phyloP scores from a whole-genome alignment of 2,329 filamentous ascomycete species.

The Aspergillus caelatus region DNA sequence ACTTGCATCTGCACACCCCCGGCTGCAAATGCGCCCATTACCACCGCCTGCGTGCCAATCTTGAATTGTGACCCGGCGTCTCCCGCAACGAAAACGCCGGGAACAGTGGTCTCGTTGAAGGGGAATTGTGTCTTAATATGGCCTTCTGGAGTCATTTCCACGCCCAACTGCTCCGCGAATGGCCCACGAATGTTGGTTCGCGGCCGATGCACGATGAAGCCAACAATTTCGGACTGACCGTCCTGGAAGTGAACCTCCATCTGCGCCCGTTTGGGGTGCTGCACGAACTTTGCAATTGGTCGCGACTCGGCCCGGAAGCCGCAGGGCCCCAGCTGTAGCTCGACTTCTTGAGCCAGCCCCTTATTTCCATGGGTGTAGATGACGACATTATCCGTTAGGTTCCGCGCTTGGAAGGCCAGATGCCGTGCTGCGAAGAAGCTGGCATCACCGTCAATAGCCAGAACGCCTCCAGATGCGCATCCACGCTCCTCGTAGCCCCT shows the following conservation, averaged over 20 bases:
- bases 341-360: background rate
- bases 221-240: too few species aligned
- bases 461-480: background rate
- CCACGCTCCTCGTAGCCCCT: background rate
- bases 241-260: too few species aligned
- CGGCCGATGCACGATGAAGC: background rate
- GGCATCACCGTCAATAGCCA: background rate
- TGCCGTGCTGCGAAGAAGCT: background rate
- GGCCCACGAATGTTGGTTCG: background rate
- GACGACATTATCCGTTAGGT: background rate
- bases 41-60: too few species aligned
- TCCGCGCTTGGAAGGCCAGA: background rate
- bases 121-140: conserved; percentile 7
- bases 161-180: conserved; percentile 5
- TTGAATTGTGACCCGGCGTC: background rate
- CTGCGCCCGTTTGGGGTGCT: too few species aligned
- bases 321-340: background rate
- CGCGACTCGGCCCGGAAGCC: too few species aligned
- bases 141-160: conserved; percentile 3
- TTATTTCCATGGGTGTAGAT: background rate
- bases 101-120: conserved; percentile 11
- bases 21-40: too few species aligned
- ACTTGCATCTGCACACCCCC: too few species aligned
- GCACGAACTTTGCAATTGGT: too few species aligned
- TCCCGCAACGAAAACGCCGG: conserved; percentile 14